Conservation (phyloP, 768 basidiomycete genomes). For the Suillus spraguei region DNA sequence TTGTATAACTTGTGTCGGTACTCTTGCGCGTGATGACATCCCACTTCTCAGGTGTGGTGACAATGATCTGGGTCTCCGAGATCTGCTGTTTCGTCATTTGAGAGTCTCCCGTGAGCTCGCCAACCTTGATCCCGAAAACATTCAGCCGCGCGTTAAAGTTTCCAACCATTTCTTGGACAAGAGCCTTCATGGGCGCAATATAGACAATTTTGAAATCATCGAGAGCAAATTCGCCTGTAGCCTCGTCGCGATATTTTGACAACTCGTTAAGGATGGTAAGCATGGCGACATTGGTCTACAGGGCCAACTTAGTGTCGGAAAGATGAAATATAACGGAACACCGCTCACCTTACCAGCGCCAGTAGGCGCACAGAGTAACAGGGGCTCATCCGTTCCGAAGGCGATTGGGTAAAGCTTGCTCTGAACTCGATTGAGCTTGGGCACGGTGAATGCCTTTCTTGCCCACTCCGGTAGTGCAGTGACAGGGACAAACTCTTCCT, state of each 20-base stretch:
- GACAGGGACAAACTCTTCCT: constrained; percentile 74
- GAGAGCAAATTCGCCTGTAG: constrained; percentile 78
- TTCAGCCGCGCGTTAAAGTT: constrained; percentile 83
- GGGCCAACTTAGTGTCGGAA: constrained; percentile 16
- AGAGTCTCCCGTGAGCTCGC: constrained; percentile 95
- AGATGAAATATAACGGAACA: not conserved
- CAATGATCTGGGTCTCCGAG: constrained; percentile 95
- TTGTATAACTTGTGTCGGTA: constrained; percentile 96
- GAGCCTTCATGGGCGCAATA: constrained; percentile 98
- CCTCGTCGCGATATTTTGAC: constrained; percentile 81
- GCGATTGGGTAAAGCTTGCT: constrained; percentile 92
- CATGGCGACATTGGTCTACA: constrained; percentile 96
- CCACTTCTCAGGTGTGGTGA: constrained; percentile 99
- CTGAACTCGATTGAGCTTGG: constrained; percentile 87
- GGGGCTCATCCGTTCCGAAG: constrained; percentile 92
- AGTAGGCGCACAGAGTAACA: constrained; percentile 95
- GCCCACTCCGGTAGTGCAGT: constrained; percentile 83
- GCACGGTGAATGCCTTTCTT: constrained; percentile 81
- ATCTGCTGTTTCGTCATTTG: constrained; percentile 99
- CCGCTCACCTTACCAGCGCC: constrained; percentile 94
- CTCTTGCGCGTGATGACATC: constrained; percentile 99
- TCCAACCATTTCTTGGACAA: constrained; percentile 98
- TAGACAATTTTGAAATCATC: constrained; percentile 96
- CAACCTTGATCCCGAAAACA: constrained; percentile 78
- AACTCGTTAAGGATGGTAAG: constrained; percentile 92